Base-by-base conservation (phyloP, 2,329 filamentous ascomycete species). In the Neopestalotiopsis sp. region DNA sequence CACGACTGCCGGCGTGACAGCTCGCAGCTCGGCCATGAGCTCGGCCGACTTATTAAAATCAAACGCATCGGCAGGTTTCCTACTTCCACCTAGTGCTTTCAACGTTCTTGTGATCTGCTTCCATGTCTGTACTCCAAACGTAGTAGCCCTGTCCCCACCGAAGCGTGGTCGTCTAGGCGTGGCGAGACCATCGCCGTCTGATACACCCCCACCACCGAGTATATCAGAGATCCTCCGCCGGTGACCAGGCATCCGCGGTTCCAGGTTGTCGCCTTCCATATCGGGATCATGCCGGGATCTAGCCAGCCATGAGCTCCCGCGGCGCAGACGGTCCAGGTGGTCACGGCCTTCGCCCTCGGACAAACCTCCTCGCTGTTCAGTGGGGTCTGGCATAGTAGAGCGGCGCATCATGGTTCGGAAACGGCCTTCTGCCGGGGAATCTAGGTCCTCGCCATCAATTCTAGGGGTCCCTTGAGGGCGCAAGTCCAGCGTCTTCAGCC, bases 11-110 rank as follows among this genome's bases (percentile, higher is more conserved):
- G 96, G 96, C 1, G 95, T 94, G 67, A 94, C 96, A 58, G 96
- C 97, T 63, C 96, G 89, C 49, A 99, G 84, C 80, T 99, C 96
- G 1, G 96, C 96, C 89, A 99, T 95, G 61, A 99, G 85, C 79
- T 99, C 96, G 2, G 96, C 94, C 10, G 95, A 98, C 79, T 98
- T 99, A 76, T 93, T 91, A 77, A 96, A 94, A 79, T 99, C 96
- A 70, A 98, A 92, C 59, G 92, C 92, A 67, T 98, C 94, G 67
- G 94, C 92, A 38, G 59, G 30, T 79, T 93, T 97, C 79, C 92
- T 93, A 74, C 93, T 90, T 3, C 77, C 76, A 71, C 94, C 90
- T 70, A 97, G 85, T 68, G 91, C 82, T 78, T 94, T 95, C 62
- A 98, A 82, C 0, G 94, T 95, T 73, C 94, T 94, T 82, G 98